A percentile compares a stretch with the other conserved stretches of the same genome.
Conservation (phyloP, 306 rosid genomes). For the Fagus crenata region DNA sequence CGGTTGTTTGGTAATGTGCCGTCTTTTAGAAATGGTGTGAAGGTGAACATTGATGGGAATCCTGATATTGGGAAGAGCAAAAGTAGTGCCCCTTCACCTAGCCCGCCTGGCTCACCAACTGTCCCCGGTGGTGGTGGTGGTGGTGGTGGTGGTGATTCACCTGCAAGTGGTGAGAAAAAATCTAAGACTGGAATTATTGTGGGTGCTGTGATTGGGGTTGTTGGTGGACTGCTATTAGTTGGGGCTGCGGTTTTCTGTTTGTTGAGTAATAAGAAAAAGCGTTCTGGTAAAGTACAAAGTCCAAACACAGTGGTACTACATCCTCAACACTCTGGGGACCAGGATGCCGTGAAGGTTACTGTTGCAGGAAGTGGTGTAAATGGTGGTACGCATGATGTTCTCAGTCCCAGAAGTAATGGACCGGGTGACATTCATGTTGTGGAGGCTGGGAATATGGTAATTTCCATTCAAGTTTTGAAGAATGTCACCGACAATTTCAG, state of each 20-base stretch:
- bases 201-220: slow-evolving; percentile 38
- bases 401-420: slow-evolving; percentile 35
- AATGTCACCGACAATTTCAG: slow-evolving; percentile 70
- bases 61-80: slow-evolving; percentile 59
- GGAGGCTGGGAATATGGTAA: slow-evolving; percentile 63
- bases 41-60: slow-evolving; percentile 48
- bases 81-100: slow-evolving; percentile 15
- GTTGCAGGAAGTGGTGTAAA: slow-evolving; percentile 25
- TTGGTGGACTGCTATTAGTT: slow-evolving; percentile 32
- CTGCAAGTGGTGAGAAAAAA: slow-evolving; percentile 21
- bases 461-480: slow-evolving; percentile 68
- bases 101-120: neutral
- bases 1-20: slow-evolving; percentile 57
- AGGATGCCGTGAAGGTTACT: slow-evolving; percentile 41
- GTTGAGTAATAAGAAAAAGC: slow-evolving; percentile 24
- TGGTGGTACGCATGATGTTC: slow-evolving; percentile 24
- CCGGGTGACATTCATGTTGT: slow-evolving; percentile 45
- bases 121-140: slow-evolving; percentile 15
- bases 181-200: slow-evolving; percentile 19
- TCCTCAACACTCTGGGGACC: slow-evolving; percentile 49
- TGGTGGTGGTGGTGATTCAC: neutral
- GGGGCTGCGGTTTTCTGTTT: slow-evolving; percentile 26
- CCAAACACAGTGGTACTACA: slow-evolving; percentile 33
- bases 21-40: slow-evolving; percentile 36
- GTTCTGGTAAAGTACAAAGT: slow-evolving; percentile 27